Evolutionary conservation across 2,329 filamentous ascomycete species (phyloP).

Genomic region (Lachnellula subtilissima): DNA sequence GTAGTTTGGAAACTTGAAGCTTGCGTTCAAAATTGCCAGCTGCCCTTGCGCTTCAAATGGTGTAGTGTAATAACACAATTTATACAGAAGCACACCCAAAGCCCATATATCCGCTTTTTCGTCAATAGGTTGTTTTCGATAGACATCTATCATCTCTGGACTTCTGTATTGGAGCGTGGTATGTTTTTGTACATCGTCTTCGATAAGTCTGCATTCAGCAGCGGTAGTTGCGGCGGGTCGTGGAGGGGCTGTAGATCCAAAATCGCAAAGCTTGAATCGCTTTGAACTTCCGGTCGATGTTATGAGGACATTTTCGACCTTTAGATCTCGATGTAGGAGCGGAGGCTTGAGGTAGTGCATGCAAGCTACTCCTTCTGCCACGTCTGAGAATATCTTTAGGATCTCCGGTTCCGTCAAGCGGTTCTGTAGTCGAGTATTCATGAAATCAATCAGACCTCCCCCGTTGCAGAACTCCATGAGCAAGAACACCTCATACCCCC

Average conservation of each 20-base stretch:
- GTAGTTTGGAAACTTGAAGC: constrained; percentile 84
- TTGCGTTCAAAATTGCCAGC: constrained; percentile 94
- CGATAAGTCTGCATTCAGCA: constrained; percentile 83
- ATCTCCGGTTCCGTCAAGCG: constrained; percentile 97
- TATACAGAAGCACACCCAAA: constrained; percentile 89
- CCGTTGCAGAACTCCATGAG: constrained; percentile 98
- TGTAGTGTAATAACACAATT: constrained; percentile 98
- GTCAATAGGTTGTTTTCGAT: constrained; percentile 91
- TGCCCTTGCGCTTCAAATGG: constrained; percentile 97
- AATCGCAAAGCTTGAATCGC: constrained; percentile 95
- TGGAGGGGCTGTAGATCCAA: constrained; percentile 84
- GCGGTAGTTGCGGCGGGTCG: constrained; percentile 80
- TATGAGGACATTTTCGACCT: constrained; percentile 97
- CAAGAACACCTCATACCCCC: constrained; percentile 95
- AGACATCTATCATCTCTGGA: constrained; percentile 98
- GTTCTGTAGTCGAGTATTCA: constrained; percentile 97
- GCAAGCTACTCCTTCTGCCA: constrained; percentile 91
- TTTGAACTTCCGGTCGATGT: constrained; percentile 53
- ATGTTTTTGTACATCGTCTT: constrained; percentile 95
- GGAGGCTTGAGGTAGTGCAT: constrained; percentile 99
- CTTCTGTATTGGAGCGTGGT: constrained; percentile 97
- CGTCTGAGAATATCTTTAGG: constrained; percentile 91
- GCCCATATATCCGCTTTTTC: constrained; percentile 99
- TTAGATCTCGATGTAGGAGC: constrained; percentile 87
- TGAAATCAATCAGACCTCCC: constrained; percentile 96